Base-by-base conservation (phyloP, 192 early-diverging fungal species). In the Podochytrium sp. region DNA sequence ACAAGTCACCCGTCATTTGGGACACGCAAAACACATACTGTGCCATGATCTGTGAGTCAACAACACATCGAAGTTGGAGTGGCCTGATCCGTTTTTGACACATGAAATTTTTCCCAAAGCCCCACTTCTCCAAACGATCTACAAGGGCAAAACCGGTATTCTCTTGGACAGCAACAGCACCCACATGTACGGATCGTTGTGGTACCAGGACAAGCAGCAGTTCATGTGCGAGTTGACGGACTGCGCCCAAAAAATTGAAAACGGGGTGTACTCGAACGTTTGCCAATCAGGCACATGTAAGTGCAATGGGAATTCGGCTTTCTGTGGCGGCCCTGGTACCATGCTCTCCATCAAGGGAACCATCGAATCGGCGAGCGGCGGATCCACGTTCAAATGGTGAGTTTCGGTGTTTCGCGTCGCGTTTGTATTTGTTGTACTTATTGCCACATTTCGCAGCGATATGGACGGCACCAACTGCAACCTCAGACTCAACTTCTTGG, bases 321-420 rank as follows among this genome's bases (percentile, higher is more conserved):
- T 90, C 60, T 90, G 89, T 63, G 86, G 89, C 12, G 85, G 85
- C 20, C 75, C 78, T 34, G 81, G 83, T 2, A 65, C 65, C 0
- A 39, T 61, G 10, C 35, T 87, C 34, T 70, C 81, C 58, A 51
- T 90, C 23, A 77, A 72, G 18, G 51, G 53, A 12, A 33, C 75
- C 0, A 50, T 90, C 32, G 67, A 81, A 58, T 14, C 50, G 2
- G 81, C 87, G 1, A 73, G 65, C 25, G 86, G 86, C 6, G 72
- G 51, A 0, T 73, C 83, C 33, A 60, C 42, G 7, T 78, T 87
- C 58, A 80, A 70, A 2, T 90, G 88, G n/a, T n/a, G n/a, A n/a
- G n/a, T n/a, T n/a, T n/a, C n/a, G n/a, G n/a, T n/a, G n/a, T n/a
- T n/a, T n/a, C n/a, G n/a, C n/a, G n/a, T n/a, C n/a, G n/a, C n/a